Conservation (phyloP, 768 basidiomycete species). For the Candolleomyces efflorescens region DNA sequence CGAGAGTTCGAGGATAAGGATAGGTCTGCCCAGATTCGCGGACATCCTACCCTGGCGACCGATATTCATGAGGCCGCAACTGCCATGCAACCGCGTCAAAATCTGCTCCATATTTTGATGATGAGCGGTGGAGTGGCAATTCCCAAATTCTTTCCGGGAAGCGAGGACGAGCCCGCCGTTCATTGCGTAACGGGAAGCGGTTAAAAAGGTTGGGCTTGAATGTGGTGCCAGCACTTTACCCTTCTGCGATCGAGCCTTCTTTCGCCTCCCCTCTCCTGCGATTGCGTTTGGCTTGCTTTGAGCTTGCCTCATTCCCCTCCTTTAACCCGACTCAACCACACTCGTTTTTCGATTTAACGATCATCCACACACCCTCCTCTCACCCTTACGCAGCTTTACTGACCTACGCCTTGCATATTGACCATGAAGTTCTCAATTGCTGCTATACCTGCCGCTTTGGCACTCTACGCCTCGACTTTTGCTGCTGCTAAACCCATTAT, state of each 20-base stretch:
- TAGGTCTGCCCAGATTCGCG: too few relatives aligned
- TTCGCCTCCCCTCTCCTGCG: neutral
- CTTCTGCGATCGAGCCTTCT: neutral
- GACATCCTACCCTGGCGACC: too few relatives aligned
- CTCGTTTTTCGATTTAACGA: neutral
- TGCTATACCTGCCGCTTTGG: neutral
- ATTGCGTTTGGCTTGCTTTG: neutral
- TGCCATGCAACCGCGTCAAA: too few relatives aligned
- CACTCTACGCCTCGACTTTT: neutral
- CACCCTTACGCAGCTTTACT: neutral
- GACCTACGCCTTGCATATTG: neutral
- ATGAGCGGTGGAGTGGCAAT: too few relatives aligned
- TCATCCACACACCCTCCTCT: neutral
- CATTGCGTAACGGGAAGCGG: too few relatives aligned
- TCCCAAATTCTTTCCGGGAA: too few relatives aligned
- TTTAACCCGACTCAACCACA: neutral
- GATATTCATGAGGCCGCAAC: too few relatives aligned
- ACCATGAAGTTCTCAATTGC: neutral
- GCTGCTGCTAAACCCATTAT: neutral
- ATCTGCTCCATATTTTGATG: too few relatives aligned
- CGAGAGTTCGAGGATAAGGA: too few relatives aligned
- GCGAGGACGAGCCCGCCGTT: too few relatives aligned
- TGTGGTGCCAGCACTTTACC: neutral
- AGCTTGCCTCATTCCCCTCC: neutral
- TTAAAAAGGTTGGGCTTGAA: too few relatives aligned